phyloP scores from a whole-genome alignment of 495 filamentous ascomycete genomes.

The Penicillium simplicissimum region DNA sequence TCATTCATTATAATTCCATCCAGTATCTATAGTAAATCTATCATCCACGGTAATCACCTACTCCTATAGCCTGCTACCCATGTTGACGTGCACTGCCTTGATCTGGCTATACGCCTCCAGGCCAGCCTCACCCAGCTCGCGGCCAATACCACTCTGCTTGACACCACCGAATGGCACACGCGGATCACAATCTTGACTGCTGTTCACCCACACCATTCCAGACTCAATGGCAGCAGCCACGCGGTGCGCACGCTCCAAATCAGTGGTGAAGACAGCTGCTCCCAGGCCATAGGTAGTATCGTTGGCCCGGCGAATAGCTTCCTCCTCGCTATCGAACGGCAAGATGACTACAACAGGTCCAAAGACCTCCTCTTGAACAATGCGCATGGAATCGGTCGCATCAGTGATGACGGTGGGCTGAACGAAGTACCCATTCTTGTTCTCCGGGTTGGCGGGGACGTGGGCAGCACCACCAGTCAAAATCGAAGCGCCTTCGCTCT shows the following conservation, averaged over 20 bases:
- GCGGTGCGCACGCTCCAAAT: constrained; percentile 76
- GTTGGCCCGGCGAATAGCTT: constrained; percentile 80
- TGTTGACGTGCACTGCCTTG: constrained; percentile 80
- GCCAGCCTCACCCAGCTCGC: constrained; percentile 83
- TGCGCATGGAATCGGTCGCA: constrained; percentile 65
- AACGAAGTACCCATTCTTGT: constrained; percentile 64
- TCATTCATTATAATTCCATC: background rate
- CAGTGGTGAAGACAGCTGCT: constrained; percentile 79
- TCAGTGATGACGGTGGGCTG: constrained; percentile 71
- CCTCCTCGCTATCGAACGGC: constrained; percentile 79
- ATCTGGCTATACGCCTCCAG: constrained; percentile 73
- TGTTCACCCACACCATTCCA: constrained; percentile 97
- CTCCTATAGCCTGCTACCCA: constrained; percentile 46
- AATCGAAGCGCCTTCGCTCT: constrained; percentile 78
- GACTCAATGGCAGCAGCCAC: constrained; percentile 82
- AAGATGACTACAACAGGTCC: constrained; percentile 84
- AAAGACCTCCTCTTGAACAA: constrained; percentile 77
- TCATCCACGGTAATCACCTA: background rate
- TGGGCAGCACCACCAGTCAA: constrained; percentile 70
- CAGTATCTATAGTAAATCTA: constrained; percentile 12
- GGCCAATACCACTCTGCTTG: constrained; percentile 90
- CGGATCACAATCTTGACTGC: constrained; percentile 69
- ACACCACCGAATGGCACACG: constrained; percentile 87
- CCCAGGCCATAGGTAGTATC: constrained; percentile 86
- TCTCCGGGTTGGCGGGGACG: constrained; percentile 49